phyloP scores from a whole-genome alignment of 2,329 filamentous ascomycete species.

The Penicillium vulpinum region DNA sequence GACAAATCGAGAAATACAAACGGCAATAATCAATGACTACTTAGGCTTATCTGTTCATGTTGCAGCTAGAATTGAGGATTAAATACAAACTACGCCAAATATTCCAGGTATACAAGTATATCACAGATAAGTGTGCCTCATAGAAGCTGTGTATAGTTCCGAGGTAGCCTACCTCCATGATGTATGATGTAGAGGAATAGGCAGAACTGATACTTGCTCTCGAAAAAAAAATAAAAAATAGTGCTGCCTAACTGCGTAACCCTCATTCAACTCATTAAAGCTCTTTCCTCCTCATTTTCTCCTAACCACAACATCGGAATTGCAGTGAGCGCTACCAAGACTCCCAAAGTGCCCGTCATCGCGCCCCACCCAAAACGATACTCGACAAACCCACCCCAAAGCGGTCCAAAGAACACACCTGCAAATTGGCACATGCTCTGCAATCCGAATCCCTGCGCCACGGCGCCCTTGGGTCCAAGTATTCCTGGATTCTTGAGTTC shows the following conservation, averaged over 20 bases:
- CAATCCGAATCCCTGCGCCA: conserved; percentile 66
- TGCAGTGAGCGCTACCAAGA: conserved; percentile 29
- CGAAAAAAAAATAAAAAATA: neutral
- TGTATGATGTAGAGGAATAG: neutral
- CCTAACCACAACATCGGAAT: conserved; percentile 28
- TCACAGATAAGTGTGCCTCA: neutral
- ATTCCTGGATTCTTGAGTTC: conserved; percentile 66
- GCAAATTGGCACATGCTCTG: conserved; percentile 63
- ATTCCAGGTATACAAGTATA: neutral
- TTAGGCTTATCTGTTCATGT: neutral
- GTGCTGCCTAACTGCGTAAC: conserved; percentile 9
- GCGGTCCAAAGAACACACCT: conserved; percentile 61
- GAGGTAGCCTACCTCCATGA: neutral
- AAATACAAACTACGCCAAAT: neutral
- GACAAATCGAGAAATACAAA: neutral
- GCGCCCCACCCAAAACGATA: conserved; percentile 35
- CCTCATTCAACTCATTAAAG: conserved; percentile 5
- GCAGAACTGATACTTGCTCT: neutral
- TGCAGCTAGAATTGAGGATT: too few species aligned
- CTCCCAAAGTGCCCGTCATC: conserved; percentile 31
- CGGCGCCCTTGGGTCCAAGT: conserved; percentile 56
- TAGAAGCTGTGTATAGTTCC: neutral
- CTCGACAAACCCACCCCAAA: conserved; percentile 52
- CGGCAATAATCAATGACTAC: neutral
- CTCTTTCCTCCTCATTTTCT: conserved; percentile 3